Conservation (phyloP, 495 filamentous ascomycete species). For the Hapsidospora chrysogenum region DNA sequence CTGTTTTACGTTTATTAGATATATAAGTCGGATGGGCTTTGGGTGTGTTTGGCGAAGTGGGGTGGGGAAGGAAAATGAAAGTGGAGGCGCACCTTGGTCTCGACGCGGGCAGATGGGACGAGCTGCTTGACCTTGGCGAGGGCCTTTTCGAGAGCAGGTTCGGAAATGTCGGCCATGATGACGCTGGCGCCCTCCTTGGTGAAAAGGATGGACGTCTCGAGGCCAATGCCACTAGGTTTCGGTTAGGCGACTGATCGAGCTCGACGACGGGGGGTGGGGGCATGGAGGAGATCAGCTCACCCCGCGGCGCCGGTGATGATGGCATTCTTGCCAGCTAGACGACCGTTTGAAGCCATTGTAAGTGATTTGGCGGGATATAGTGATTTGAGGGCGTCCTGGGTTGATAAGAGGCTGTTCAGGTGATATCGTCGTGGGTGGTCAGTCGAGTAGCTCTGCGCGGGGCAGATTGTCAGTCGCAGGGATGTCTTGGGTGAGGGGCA, state of each 20-base stretch:
- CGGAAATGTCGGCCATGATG: constrained; percentile 72
- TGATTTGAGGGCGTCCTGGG: too few species aligned
- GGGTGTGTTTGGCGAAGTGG: background rate
- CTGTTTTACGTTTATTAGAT: constrained; percentile 19
- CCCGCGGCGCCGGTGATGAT: constrained; percentile 86
- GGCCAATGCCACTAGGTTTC: constrained; percentile 65
- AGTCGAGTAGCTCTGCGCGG: too few species aligned
- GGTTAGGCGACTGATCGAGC: too few species aligned
- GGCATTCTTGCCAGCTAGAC: constrained; percentile 81
- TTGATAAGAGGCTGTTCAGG: too few species aligned
- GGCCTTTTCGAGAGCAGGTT: constrained; percentile 51
- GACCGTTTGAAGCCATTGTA: constrained; percentile 29
- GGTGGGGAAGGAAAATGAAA: background rate
- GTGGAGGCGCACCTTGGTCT: constrained; percentile 33
- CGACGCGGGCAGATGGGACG: constrained; percentile 45
- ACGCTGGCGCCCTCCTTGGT: constrained; percentile 78
- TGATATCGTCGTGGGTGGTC: too few species aligned
- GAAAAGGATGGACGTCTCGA: constrained; percentile 88
- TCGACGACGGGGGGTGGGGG: background rate
- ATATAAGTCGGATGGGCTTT: constrained; percentile 1
- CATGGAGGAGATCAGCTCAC: constrained; percentile 32
- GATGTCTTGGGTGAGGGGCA: too few species aligned
- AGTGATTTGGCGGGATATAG: background rate
- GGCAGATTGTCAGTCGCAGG: too few species aligned
- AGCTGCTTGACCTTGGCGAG: constrained; percentile 52